phyloP scores from a whole-genome alignment of 768 basidiomycete genomes.

The Phlebiopsis flavidoalba region DNA sequence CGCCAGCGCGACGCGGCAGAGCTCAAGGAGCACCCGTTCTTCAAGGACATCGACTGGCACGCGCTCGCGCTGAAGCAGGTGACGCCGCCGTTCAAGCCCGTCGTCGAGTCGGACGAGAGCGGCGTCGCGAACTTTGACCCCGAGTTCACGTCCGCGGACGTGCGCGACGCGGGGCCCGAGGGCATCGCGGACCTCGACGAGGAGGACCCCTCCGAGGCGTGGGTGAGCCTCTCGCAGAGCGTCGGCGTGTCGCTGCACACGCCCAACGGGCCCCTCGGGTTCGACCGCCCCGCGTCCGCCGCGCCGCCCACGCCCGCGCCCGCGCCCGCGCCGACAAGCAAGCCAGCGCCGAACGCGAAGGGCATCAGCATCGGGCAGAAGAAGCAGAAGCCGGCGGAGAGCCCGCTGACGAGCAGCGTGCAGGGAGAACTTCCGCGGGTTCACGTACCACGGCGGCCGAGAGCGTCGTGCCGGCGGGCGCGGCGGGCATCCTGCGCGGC shows the following conservation, averaged over 20 bases:
- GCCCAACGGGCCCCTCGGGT: slow-evolving; percentile 74
- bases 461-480: slow-evolving; percentile 42
- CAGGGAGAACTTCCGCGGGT: slow-evolving; percentile 97
- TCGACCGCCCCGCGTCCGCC: slow-evolving; percentile 22
- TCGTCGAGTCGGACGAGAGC: slow-evolving; percentile 96
- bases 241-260: slow-evolving; percentile 40
- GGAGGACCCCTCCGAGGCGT: slow-evolving; percentile 67
- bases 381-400: slow-evolving; percentile 36
- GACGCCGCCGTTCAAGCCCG: slow-evolving; percentile 96
- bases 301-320: slow-evolving; percentile 7
- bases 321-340: slow-evolving; percentile 1
- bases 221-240: slow-evolving; percentile 45
- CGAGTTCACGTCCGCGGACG: slow-evolving; percentile 92
- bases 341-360: slow-evolving; percentile 10
- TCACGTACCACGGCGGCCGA: slow-evolving; percentile 83
- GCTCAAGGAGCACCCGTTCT: slow-evolving; percentile 95
- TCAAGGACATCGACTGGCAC: slow-evolving; percentile 87
- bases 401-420: slow-evolving; percentile 81
- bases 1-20: slow-evolving; percentile 88
- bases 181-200: slow-evolving; percentile 36
- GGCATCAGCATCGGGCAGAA: slow-evolving; percentile 38
- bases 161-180: slow-evolving; percentile 61
- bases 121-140: slow-evolving; percentile 97
- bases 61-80: slow-evolving; percentile 83
- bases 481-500: slow-evolving; percentile 35